Base-by-base conservation (phyloP, 768 basidiomycete genomes). In the Botryobasidium botryosum region DNA sequence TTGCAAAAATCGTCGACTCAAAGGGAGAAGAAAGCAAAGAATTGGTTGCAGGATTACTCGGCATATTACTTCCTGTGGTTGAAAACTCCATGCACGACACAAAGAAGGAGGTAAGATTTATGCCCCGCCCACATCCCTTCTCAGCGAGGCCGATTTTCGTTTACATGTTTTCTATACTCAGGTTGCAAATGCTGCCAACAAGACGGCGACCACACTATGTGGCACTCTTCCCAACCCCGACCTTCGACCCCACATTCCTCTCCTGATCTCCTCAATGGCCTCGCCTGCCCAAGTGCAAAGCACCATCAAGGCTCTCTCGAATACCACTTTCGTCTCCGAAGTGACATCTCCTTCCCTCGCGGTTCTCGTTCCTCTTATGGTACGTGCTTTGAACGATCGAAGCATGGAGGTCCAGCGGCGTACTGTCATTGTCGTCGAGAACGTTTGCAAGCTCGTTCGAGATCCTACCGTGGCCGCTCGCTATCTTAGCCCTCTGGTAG, bases 371-470 rank as follows among this genome's bases (percentile, higher is more conserved):
- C 92, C 92, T 5, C 74, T 97, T 20, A 68, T 97, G 39, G 68
- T 74, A 35, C 86, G 92, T 56, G 91, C 86, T 7, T 68, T 96
- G 54, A 91, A 91, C 52, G 91, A 94, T 59, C 74, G 91, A 52
- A 88, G 87, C 47, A 94, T 90, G 79, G 90, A 94, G 55, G 85
- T 90, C 17, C 88, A 92, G 58, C 80, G 92, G 46, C 77, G 92
- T 47, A 80, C 86, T 1, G 90, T 94, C 47, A 79, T 96, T 40
- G 87, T 96, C 56, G 75, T 90, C 49, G 88, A 92, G 57, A 96
- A 97, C 63, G 69, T 97, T 44, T 91, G 94, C 62, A 97, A 96
- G 64, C 82, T 97, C 50, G 92, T 97, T 33, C 81, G 92, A 51
- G 76, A 91, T 55, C 81, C 85, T 2, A 76, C 71, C 48, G 75